Evolutionary conservation across 345 rosid genomes (phyloP), one percentile per base, ranked within the genome.

Genomic region (Populus tremula): DNA sequence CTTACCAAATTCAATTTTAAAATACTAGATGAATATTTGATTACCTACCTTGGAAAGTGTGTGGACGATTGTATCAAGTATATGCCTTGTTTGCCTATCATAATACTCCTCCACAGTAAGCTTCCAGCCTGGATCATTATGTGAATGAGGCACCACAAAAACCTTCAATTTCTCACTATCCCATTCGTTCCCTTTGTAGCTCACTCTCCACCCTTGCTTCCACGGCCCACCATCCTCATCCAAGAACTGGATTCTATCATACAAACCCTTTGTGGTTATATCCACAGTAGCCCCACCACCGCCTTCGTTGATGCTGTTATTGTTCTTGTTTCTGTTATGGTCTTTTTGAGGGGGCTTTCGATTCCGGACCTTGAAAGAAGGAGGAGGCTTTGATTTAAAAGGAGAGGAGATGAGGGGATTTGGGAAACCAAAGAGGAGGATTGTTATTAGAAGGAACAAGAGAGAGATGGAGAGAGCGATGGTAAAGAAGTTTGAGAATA

Each of bases 41-140:
- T 4, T 33, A 33, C 36, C 78, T 29, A 93, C 99, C 97, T 93
- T 93, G 1, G 97, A 91, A 74, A 96, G 84, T 59, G 97, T 82
- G 13, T 90, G 91, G 56, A 96, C 94, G 72, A 96, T 92, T 12
- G 99, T 90, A 67, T 96, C 97, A 33, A 96, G 90, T 29, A 96
- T 94, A 82, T 84, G 94, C 86, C 90, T 88, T 2, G 97, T 83
- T 72, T 96, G 97, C 74, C 77, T 84, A 71, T 91, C 94, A 71
- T 96, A 96, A 75, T 96, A 96, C 95, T 96, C 99, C 5, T 94
- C 98, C 27, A 96, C 98, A 0, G 99, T 96, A 53, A 91, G 82
- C 87, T 89, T 96, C 99, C 99, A 96, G 8, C 98, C 99, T 8
- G 99, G 99, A 89, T 96, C 99, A 73, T 96, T 93, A 83, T 96